Evolutionary conservation across 1,139 yeast species (phyloP), one percentile per base, ranked within the genome.

Genomic region (Pichia sp.): DNA sequence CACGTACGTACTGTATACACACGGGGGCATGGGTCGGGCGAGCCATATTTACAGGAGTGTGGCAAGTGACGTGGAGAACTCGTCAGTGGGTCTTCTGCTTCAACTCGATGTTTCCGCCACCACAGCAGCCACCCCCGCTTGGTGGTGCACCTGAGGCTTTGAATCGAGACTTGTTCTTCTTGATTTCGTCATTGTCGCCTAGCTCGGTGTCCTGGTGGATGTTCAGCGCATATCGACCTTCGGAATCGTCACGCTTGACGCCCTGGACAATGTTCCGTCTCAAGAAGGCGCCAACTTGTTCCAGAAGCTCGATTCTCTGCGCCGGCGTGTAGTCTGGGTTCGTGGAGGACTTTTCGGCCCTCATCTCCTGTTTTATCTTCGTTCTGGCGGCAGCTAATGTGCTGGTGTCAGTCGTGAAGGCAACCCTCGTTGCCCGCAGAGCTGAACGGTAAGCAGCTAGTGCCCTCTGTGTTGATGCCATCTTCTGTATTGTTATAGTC

Each of bases 261-360:
- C 96, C 99, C 71, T 93, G 99, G 2, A 93, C 97, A 23, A 93
- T 76, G 69, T 93, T 92, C 56, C 77, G 75, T 50, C 80, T 75
- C 58, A 93, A 75, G 61, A 90, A 85, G 51, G 69, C 68, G 4
- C 92, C 82, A 32, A 92, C 85, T 40, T 85, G 95, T 54, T 84
- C 79, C 59, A 90, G 73, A 61, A 87, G 80, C 10, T 71, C 67
- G 50, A 89, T 73, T 58, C 88, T 85, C 57, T 81, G 80, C 7
- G 77, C 78, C 1, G 67, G 66, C 2, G 74, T 61, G 58, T 79
- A 72, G 41, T 74, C 70, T 68, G 85, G 85, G 3, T 86, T 87
- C 52, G 79, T 74, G 4, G 62, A 60, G 32, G 69, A 70, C 31
- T 52, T 51, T n/a, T 51, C 52, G 13, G 58, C 45, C 48, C 48